Conservation (phyloP, 805 yeast genomes). For the Candida sonorensis region DNA sequence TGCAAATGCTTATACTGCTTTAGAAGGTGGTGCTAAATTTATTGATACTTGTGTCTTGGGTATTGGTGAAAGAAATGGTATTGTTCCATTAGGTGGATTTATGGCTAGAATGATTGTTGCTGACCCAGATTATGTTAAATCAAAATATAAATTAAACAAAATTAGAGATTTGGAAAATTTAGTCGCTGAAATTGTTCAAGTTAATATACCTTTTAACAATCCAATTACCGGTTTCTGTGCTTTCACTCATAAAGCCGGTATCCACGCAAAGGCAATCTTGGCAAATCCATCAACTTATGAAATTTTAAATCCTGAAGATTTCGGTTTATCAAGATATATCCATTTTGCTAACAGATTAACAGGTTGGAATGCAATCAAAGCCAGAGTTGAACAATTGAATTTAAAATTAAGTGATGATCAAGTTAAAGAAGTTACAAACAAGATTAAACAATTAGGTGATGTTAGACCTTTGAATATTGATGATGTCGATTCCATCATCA, state of each 20-base stretch:
- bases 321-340: conserved; percentile 54
- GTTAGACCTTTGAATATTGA: conserved; percentile 53
- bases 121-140: conserved; percentile 50
- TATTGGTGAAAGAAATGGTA: conserved; percentile 60
- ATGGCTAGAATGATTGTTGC: conserved; percentile 62
- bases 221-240: conserved; percentile 63
- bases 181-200: conserved; percentile 54
- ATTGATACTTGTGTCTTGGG: conserved; percentile 55
- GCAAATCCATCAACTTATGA: conserved; percentile 62
- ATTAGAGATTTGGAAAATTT: conserved; percentile 52
- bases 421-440: conserved; percentile 47
- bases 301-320: conserved; percentile 50
- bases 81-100: conserved; percentile 54
- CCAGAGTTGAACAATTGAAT: conserved; percentile 55
- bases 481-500: conserved; percentile 54
- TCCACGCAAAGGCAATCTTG: conserved; percentile 55
- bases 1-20: conserved; percentile 57
- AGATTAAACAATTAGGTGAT: conserved; percentile 52
- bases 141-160: conserved; percentile 49
- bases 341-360: conserved; percentile 57
- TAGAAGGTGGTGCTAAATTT: conserved; percentile 56
- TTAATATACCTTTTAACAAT: conserved; percentile 54
- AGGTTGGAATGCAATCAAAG: conserved; percentile 59
- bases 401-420: conserved; percentile 50
- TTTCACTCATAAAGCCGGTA: conserved; percentile 59